phyloP scores from a whole-genome alignment of 805 yeast genomes.

The Kluyveromyces siamensis region DNA sequence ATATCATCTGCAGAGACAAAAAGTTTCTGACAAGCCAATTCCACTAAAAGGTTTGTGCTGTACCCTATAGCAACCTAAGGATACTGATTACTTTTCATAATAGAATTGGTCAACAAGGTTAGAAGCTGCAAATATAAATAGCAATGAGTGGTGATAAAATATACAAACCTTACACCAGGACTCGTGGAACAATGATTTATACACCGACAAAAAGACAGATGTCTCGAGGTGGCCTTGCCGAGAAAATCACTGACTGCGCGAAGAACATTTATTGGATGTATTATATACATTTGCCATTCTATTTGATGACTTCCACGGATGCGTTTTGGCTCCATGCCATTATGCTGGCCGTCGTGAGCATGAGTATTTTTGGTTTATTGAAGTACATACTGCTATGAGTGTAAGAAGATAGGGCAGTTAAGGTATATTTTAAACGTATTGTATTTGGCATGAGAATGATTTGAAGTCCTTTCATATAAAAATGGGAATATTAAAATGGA shows the following conservation, averaged over 20 bases:
- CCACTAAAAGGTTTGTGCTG: too few species aligned
- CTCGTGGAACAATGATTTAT: constrained; percentile 22
- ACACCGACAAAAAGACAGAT: constrained; percentile 23
- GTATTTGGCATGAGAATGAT: background rate
- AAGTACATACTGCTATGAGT: constrained; percentile 21
- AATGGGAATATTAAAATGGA: background rate
- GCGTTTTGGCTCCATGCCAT: constrained; percentile 33
- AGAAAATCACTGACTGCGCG: constrained; percentile 22
- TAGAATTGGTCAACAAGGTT: too few species aligned
- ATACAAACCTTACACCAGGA: constrained; percentile 3
- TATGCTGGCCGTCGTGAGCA: constrained; percentile 30
- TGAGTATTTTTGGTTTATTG: constrained; percentile 32
- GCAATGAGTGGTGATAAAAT: background rate
- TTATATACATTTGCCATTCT: constrained; percentile 37
- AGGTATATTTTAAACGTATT: background rate
- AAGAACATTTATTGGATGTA: constrained; percentile 35
- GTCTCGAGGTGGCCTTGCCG: constrained; percentile 16
- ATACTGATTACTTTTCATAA: too few species aligned
- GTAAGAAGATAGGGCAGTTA: background rate
- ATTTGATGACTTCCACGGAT: constrained; percentile 35
- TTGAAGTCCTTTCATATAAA: background rate
- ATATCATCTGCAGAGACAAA: too few species aligned
- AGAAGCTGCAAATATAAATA: too few species aligned
- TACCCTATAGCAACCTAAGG: too few species aligned
- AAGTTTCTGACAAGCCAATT: too few species aligned